These are phyloP conservation scores for Steccherinum ochraceum DNA, from an alignment of 768 basidiomycete species.

Conservation along the genomic window DNA sequence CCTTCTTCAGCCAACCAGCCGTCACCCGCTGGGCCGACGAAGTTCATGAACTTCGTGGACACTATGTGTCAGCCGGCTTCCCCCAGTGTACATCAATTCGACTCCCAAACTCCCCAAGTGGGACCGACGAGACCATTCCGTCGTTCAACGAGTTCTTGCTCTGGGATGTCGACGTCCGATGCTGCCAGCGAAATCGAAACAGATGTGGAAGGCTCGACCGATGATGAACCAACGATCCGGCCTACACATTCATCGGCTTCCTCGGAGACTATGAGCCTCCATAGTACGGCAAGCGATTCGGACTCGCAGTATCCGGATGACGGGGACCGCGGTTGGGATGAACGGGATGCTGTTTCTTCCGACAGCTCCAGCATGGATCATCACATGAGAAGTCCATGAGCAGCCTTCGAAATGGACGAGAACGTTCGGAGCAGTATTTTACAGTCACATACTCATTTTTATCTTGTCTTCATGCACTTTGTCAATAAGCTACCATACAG, in stretches of 20 bases:
- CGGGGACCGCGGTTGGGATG: conserved; percentile 1
- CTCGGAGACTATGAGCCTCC: conserved; percentile 2
- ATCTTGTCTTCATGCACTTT: not conserved
- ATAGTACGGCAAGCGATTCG: not conserved
- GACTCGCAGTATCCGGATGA: not conserved
- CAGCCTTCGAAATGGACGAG: too few species aligned
- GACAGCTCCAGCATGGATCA: not conserved
- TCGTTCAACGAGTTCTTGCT: conserved; percentile 14
- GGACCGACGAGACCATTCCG: conserved; percentile 9
- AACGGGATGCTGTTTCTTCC: not conserved
- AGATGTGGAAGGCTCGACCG: conserved; percentile 56
- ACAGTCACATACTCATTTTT: not conserved
- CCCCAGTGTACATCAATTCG: conserved; percentile 14
- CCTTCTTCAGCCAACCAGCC: conserved; percentile 15
- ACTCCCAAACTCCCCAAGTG: conserved; percentile 13
- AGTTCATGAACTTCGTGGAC: conserved; percentile 51
- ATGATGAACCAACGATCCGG: conserved; percentile 80
- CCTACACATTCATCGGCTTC: conserved; percentile 29
- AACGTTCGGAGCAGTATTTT: too few species aligned
- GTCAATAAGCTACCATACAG: too few species aligned
- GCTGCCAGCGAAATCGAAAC: conserved; percentile 32
- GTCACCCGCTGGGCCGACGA: conserved; percentile 31
- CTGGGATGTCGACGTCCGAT: conserved; percentile 15
- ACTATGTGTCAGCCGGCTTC: conserved; percentile 39
- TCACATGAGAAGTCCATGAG: not conserved